Evolutionary conservation across 1,284 basidiomycete species (phyloP).

Genomic region (Wolfiporia cocos): DNA sequence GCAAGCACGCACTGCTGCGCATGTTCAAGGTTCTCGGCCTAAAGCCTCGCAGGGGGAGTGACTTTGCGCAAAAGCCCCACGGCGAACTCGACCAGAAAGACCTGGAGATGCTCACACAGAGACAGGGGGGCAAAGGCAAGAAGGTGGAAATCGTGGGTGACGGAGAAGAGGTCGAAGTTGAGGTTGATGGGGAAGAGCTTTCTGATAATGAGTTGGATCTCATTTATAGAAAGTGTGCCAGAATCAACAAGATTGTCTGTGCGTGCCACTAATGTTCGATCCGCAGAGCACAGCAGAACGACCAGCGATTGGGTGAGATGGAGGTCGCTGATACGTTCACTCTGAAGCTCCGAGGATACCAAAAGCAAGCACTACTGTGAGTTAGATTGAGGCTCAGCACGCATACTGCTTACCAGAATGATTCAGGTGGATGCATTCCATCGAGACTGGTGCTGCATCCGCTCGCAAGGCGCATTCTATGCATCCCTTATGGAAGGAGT

Average conservation of each 20-base stretch:
- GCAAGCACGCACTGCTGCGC: slow-evolving; percentile 62
- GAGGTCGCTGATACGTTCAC: slow-evolving; percentile 80
- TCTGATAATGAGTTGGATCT: slow-evolving; percentile 72
- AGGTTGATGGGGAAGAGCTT: slow-evolving; percentile 69
- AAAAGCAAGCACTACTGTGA: slow-evolving; percentile 86
- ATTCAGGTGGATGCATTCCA: slow-evolving; percentile 85
- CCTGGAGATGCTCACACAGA: slow-evolving; percentile 30
- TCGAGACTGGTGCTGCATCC: slow-evolving; percentile 71
- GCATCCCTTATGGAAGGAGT: slow-evolving; percentile 97
- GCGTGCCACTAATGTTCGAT: not conserved
- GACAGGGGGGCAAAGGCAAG: slow-evolving; percentile 29
- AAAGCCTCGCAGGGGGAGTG: slow-evolving; percentile 36
- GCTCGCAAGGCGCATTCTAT: slow-evolving; percentile 72
- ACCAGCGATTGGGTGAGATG: slow-evolving; percentile 73
- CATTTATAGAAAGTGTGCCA: slow-evolving; percentile 71
- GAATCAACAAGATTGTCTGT: not conserved
- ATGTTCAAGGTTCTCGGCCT: slow-evolving; percentile 63
- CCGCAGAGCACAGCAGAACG: slow-evolving; percentile 79
- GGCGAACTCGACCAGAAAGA: slow-evolving; percentile 34
- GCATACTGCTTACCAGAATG: no score
- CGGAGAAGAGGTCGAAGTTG: slow-evolving; percentile 64
- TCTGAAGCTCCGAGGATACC: slow-evolving; percentile 81
- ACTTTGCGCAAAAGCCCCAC: slow-evolving; percentile 25
- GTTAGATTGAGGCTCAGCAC: slow-evolving; percentile 17
- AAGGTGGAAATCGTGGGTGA: slow-evolving; percentile 56